phyloP scores from a whole-genome alignment of 495 filamentous ascomycete species.

The Lentithecium fluviatile region DNA sequence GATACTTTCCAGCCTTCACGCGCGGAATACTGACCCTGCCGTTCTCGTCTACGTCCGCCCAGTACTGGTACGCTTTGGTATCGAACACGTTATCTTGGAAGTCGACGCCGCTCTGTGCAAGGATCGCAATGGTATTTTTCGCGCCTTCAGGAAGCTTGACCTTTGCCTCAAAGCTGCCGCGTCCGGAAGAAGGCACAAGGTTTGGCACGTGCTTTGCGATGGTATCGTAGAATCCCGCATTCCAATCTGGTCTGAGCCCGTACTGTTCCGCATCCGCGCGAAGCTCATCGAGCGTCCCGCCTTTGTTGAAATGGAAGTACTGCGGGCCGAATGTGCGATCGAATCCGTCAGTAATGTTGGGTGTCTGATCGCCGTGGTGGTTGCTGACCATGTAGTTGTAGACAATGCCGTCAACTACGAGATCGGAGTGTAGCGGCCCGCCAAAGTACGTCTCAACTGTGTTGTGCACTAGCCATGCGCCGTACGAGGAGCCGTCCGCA shows the following conservation, averaged over 20 bases:
- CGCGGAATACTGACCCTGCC: slow-evolving; percentile 51
- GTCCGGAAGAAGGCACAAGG: slow-evolving; percentile 49
- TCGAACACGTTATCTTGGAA: slow-evolving; percentile 59
- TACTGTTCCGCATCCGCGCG: slow-evolving; percentile 50
- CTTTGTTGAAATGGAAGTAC: slow-evolving; percentile 59
- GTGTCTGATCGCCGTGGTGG: slow-evolving; percentile 56
- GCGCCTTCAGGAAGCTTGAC: slow-evolving; percentile 51
- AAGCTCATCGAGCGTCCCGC: slow-evolving; percentile 46
- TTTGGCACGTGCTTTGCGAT: slow-evolving; percentile 56
- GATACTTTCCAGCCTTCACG: slow-evolving; percentile 54
- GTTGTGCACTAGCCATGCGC: slow-evolving; percentile 60
- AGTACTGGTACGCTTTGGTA: slow-evolving; percentile 50
- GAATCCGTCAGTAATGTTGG: slow-evolving; percentile 60
- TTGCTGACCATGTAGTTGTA: slow-evolving; percentile 53
- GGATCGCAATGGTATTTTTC: slow-evolving; percentile 50
- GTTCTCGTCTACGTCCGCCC: slow-evolving; percentile 51
- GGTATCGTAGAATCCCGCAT: slow-evolving; percentile 55
- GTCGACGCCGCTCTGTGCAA: slow-evolving; percentile 52
- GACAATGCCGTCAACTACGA: slow-evolving; percentile 58
- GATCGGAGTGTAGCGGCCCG: slow-evolving; percentile 56
- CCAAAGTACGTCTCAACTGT: slow-evolving; percentile 61
- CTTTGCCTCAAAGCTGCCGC: slow-evolving; percentile 47
- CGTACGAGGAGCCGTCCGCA: slow-evolving; percentile 50
- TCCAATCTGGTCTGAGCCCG: slow-evolving; percentile 53
- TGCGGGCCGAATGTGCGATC: slow-evolving; percentile 56